A percentile compares a stretch with the other conserved stretches of the same genome.
Conservation (phyloP, 140 eudicot species). For the Oenanthe javanica region DNA sequence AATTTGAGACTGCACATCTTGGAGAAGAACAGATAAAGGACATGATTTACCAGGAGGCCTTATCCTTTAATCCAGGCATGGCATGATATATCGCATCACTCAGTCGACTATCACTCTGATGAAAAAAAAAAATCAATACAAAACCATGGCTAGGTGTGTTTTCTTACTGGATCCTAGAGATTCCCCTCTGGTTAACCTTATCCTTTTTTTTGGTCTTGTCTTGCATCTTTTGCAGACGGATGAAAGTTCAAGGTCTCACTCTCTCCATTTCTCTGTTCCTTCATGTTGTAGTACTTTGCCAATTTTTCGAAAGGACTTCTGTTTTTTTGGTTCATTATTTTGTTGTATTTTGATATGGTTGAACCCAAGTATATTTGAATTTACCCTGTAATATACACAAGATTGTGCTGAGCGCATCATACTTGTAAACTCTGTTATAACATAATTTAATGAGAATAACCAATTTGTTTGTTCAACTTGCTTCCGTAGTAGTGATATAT, state of each 20-base stretch:
- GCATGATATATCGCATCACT: slow-evolving; percentile 4
- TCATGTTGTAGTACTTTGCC: neutral
- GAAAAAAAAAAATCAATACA: neutral
- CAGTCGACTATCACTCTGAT: neutral
- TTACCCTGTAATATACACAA: neutral
- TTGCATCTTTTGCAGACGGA: slow-evolving; percentile 1
- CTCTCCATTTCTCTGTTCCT: neutral
- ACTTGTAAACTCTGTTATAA: slow-evolving; percentile 5
- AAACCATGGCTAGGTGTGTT: neutral
- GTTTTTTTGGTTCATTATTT: neutral
- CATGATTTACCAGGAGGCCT: slow-evolving; percentile 78
- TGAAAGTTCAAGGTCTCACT: neutral
- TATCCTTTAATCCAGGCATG: slow-evolving; percentile 67
- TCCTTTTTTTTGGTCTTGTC: neutral
- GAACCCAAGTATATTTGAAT: neutral
- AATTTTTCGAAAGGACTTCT: neutral
- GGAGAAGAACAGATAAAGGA: slow-evolving; percentile 91
- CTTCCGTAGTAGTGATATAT: neutral
- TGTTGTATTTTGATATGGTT: neutral
- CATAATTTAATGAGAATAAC: neutral
- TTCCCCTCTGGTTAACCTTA: neutral
- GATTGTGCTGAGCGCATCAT: neutral
- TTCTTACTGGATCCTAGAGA: neutral
- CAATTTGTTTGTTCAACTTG: neutral
- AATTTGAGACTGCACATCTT: slow-evolving; percentile 67